Percentiles rank a stretch among this genome's conserved stretches.
Evolutionary conservation across 192 early-diverging fungal species (phyloP).

Genomic region (Oehlia diaphana): DNA sequence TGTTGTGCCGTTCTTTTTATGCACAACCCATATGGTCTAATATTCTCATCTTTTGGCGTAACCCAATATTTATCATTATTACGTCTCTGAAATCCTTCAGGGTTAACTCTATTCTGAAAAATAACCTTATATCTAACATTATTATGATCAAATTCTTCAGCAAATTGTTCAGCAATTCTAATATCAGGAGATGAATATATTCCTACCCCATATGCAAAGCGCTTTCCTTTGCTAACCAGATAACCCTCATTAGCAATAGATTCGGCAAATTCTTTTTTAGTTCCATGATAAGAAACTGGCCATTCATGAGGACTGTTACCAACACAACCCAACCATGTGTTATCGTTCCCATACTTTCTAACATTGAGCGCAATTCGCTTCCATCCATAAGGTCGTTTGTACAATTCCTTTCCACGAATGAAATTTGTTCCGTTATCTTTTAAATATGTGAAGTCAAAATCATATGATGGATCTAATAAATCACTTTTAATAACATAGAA

Average conservation of each 20-base stretch:
- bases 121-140: neutral
- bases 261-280: neutral
- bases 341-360: neutral
- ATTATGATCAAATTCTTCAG: neutral
- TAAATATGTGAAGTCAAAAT: neutral
- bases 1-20: neutral
- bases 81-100: neutral
- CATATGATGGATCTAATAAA: neutral
- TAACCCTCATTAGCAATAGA: neutral
- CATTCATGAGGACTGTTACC: neutral
- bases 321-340: neutral
- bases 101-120: neutral
- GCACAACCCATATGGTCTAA: conserved; percentile 6
- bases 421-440: neutral
- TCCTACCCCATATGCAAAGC: neutral
- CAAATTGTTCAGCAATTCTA: neutral
- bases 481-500: neutral
- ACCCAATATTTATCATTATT: neutral
- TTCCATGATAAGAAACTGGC: neutral
- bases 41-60: neutral
- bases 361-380: neutral
- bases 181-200: neutral
- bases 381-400: neutral
- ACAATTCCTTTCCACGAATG: neutral
- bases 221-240: neutral